Evolutionary conservation across 345 rosid genomes (phyloP).

Genomic region (Eucalyptus cladocalyx): DNA sequence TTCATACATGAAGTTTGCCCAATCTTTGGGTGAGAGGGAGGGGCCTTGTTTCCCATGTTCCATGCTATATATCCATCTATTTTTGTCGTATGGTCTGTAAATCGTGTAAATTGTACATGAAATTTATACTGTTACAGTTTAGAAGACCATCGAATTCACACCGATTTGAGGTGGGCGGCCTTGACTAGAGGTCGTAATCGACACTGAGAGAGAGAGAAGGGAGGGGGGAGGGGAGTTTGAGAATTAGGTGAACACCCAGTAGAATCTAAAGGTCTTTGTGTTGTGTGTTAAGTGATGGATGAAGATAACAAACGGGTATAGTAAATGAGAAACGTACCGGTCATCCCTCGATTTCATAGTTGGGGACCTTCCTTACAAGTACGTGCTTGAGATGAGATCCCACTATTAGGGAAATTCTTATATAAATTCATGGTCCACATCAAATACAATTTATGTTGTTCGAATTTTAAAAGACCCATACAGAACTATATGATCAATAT

Average conservation of each 20-base stretch:
- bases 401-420: not conserved
- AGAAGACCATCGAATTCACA: not conserved
- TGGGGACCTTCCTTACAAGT: not conserved
- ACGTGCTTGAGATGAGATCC: not conserved
- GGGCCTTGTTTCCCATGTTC: not conserved
- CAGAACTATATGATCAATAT: fast-evolving
- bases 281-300: not conserved
- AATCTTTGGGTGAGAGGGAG: not conserved
- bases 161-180: not conserved
- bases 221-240: no score
- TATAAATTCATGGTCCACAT: not conserved
- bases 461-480: not conserved
- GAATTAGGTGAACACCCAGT: not conserved
- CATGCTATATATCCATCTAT: not conserved
- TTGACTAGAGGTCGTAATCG: not conserved
- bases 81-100: fast-evolving
- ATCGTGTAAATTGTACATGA: not conserved
- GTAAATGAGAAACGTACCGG: not conserved
- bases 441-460: not conserved
- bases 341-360: not conserved
- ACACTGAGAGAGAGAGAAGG: fast-evolving
- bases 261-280: not conserved
- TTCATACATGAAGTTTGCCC: not conserved
- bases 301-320: not conserved
- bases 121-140: not conserved